Conservation (phyloP, 345 rosid species). For the Theobroma cacao region DNA sequence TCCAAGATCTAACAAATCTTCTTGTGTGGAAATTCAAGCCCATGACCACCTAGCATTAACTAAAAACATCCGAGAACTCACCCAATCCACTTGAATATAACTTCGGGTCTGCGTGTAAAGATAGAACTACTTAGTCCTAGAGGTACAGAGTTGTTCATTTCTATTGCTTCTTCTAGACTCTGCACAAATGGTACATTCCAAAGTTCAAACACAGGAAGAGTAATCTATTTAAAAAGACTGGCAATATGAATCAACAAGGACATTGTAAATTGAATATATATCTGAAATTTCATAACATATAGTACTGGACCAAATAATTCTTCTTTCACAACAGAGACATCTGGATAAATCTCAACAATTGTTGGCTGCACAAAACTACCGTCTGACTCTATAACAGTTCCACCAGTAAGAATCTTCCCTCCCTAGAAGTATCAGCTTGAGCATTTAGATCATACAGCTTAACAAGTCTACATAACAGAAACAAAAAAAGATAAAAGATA, state of each 20-base stretch:
- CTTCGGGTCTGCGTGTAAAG: constrained; percentile 68
- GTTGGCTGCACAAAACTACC: constrained; percentile 94
- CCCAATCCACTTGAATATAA: constrained; percentile 91
- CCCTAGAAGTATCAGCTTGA: constrained; percentile 45
- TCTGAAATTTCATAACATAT: constrained; percentile 81
- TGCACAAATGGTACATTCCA: constrained; percentile 22
- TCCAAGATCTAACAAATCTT: too few species aligned
- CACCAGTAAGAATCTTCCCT: constrained; percentile 77
- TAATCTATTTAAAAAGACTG: neutral
- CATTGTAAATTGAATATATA: constrained; percentile 33
- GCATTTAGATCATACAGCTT: too few species aligned
- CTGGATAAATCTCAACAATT: constrained; percentile 71
- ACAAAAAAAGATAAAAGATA: too few species aligned
- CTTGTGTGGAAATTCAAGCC: constrained; percentile 82
- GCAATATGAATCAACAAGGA: neutral
- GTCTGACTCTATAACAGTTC: constrained; percentile 54
- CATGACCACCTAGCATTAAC: constrained; percentile 88
- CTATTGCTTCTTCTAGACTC: constrained; percentile 79
- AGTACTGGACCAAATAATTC: constrained; percentile 91
- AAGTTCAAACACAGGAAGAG: neutral
- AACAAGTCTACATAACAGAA: too few species aligned
- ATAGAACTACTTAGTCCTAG: constrained; percentile 93
- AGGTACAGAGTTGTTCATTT: constrained; percentile 82
- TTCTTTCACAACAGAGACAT: constrained; percentile 69
- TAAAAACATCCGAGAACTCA: constrained; percentile 72